Evolutionary conservation across 2,329 filamentous ascomycete genomes (phyloP).

Genomic region (Claviceps sp.): DNA sequence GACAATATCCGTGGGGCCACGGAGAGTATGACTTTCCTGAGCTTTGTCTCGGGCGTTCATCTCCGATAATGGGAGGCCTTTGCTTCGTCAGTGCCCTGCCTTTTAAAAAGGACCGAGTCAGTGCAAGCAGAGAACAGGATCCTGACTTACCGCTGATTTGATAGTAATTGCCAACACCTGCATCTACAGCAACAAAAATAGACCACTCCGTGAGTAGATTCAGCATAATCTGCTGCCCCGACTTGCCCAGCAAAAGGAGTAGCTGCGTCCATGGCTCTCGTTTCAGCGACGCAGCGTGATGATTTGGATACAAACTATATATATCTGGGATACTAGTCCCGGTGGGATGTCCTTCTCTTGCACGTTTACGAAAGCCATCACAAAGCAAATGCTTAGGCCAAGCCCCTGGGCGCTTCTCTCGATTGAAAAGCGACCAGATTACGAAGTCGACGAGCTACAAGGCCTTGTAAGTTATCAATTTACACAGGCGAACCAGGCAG

Average conservation of each 20-base stretch:
- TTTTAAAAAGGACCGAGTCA: neutral
- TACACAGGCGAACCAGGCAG: neutral
- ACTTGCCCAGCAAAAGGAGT: conserved; percentile 58
- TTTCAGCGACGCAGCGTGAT: conserved; percentile 56
- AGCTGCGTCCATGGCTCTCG: conserved; percentile 61
- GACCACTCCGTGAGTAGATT: conserved; percentile 65
- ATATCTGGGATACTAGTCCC: conserved; percentile 49
- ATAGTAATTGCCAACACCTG: conserved; percentile 51
- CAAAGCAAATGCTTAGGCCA: conserved; percentile 66
- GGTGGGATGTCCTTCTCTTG: conserved; percentile 15
- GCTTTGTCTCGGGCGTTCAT: conserved; percentile 13
- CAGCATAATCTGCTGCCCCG: conserved; percentile 65
- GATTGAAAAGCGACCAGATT: conserved; percentile 64
- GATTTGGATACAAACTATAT: conserved; percentile 51
- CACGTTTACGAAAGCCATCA: conserved; percentile 58
- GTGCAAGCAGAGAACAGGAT: conserved; percentile 1
- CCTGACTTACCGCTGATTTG: conserved; percentile 61
- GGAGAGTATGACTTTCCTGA: neutral
- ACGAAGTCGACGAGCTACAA: conserved; percentile 62
- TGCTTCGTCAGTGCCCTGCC: neutral
- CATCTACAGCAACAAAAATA: conserved; percentile 53
- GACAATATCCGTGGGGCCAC: conserved; percentile 44
- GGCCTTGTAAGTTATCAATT: neutral
- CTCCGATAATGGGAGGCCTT: conserved; percentile 39
- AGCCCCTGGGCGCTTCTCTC: conserved; percentile 27